A percentile compares a stretch with the other conserved stretches of the same genome.
Conservation (phyloP, 768 basidiomycete genomes). For the Agaricus sinodeliciosus region DNA sequence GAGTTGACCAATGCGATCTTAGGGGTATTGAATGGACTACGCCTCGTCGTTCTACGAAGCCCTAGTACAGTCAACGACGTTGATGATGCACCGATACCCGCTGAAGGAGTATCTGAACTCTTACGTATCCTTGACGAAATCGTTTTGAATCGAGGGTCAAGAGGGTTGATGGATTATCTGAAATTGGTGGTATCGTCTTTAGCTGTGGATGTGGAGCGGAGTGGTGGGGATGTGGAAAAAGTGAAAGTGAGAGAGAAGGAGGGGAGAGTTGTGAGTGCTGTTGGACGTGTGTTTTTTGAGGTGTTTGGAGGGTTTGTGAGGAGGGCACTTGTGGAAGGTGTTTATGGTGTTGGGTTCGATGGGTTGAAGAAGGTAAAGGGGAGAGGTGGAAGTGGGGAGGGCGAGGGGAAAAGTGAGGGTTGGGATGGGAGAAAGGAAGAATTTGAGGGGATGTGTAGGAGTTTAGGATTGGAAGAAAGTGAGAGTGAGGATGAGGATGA, state of each 20-base stretch:
- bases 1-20: conserved; percentile 66
- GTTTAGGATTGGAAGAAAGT: conserved; percentile 16
- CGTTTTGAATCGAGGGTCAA: neutral
- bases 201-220: neutral
- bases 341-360: conserved; percentile 37
- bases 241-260: conserved; percentile 17
- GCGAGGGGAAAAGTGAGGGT: neutral
- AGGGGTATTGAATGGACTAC: conserved; percentile 69
- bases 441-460: neutral
- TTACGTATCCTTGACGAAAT: conserved; percentile 41
- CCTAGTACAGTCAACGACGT: conserved; percentile 20
- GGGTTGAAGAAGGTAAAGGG: neutral
- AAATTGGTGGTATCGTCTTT: neutral
- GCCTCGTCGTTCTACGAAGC: conserved; percentile 68
- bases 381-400: too few species aligned
- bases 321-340: conserved; percentile 67
- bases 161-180: neutral
- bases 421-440: conserved; percentile 1
- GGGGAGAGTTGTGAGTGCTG: conserved; percentile 33
- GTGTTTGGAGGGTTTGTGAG: conserved; percentile 67
- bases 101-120: conserved; percentile 32
- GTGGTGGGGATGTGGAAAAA: conserved; percentile 10
- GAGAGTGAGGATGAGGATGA: conserved; percentile 5
- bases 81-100: neutral
- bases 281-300: conserved; percentile 50